A percentile compares a stretch with the other conserved stretches of the same genome.
Conservation (phyloP, 169 alveolate species). For the Plasmodium gonderi region DNA sequence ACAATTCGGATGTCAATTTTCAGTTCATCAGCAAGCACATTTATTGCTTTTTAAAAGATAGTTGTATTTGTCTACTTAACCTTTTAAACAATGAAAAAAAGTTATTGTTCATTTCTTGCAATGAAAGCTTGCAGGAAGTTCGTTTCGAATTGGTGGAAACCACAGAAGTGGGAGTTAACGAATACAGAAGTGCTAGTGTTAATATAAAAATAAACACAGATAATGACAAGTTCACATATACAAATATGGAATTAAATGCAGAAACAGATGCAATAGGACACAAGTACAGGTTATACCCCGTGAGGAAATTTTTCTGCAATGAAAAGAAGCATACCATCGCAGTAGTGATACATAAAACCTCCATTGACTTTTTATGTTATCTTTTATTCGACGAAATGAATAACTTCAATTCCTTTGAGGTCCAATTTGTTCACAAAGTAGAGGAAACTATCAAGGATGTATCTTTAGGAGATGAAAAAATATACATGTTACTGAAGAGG, state of each 20-base stretch:
- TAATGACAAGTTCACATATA: not conserved
- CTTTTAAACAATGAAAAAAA: constrained; percentile 28
- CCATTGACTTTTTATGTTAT: not conserved
- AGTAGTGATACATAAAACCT: constrained; percentile 7
- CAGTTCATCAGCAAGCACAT: constrained; percentile 32
- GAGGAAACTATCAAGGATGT: constrained; percentile 9
- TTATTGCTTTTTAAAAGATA: constrained; percentile 29
- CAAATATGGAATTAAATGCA: not conserved
- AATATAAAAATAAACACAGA: not conserved
- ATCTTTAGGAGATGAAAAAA: not conserved
- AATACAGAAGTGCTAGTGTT: not conserved
- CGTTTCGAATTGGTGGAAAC: not conserved
- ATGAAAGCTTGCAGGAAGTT: constrained; percentile 9
- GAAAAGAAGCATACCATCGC: constrained; percentile 12
- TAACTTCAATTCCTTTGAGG: constrained; percentile 6
- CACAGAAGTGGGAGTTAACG: not conserved
- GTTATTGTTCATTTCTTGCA: constrained; percentile 11
- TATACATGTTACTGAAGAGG: constrained; percentile 23
- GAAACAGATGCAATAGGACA: not conserved
- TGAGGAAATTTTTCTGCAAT: constrained; percentile 15
- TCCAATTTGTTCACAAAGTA: not conserved
- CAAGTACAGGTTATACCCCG: not conserved
- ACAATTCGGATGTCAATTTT: not conserved
- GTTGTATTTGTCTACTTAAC: constrained; percentile 28
- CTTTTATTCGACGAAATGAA: constrained; percentile 14